Evolutionary conservation across 164 flowering plant genomes (phyloP).

Genomic region (Liquidambar formosana): DNA sequence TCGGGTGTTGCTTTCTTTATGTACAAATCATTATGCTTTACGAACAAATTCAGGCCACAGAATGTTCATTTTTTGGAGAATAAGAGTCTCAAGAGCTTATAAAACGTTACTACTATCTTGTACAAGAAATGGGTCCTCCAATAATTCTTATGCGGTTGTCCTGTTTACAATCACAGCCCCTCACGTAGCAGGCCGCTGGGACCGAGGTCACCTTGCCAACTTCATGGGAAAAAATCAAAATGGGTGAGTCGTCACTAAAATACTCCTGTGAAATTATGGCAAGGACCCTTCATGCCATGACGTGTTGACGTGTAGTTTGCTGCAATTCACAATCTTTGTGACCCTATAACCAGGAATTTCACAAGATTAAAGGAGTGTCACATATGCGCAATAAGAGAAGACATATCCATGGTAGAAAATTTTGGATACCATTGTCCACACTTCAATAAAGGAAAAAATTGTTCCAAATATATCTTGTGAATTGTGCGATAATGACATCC

Average conservation of each 20-base stretch:
- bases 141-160: too few species aligned
- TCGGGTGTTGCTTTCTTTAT: not conserved
- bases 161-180: too few species aligned
- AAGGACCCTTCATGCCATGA: too few species aligned
- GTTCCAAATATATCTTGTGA: not conserved
- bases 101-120: not conserved
- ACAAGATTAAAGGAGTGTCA: not conserved
- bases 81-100: not conserved
- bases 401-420: not conserved
- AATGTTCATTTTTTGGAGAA: not conserved
- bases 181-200: too few species aligned
- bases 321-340: too few species aligned
- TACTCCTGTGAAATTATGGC: too few species aligned
- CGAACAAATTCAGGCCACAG: not conserved
- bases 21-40: not conserved
- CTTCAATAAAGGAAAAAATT: not conserved
- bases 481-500: not conserved
- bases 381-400: not conserved
- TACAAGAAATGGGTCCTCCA: too few species aligned
- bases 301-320: too few species aligned
- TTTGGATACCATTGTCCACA: not conserved
- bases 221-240: too few species aligned
- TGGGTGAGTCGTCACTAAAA: too few species aligned
- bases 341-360: not conserved
- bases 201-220: too few species aligned